phyloP scores from a whole-genome alignment of 2,329 filamentous ascomycete species.

The Aspergillus pseudoviridinutans region DNA sequence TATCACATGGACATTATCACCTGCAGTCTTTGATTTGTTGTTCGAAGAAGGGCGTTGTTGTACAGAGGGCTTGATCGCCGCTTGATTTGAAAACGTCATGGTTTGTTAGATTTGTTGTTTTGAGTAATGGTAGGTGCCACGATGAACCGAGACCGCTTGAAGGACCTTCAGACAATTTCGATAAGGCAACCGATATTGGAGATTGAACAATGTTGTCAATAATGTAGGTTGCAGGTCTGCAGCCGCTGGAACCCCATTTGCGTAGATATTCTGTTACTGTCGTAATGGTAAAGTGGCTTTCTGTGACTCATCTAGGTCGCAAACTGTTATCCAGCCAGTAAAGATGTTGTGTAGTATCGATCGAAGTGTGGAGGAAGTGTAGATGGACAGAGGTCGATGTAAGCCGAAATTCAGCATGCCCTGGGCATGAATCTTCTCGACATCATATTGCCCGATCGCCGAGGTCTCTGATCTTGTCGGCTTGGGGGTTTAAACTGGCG shows the following conservation, averaged over 20 bases:
- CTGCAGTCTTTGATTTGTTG: not conserved
- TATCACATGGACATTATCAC: conserved; percentile 7
- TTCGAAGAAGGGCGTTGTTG: conserved; percentile 1
- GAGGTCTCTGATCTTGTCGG: conserved; percentile 6
- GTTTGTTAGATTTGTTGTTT: not conserved
- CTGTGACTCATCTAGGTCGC: not conserved
- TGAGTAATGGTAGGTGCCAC: not conserved
- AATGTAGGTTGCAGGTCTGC: not conserved
- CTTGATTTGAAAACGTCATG: not conserved
- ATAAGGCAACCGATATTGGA: not conserved
- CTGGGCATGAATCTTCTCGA: not conserved
- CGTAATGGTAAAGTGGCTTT: not conserved
- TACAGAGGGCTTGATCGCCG: not conserved
- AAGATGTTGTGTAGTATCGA: not conserved
- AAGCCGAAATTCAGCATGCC: not conserved
- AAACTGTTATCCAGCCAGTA: not conserved
- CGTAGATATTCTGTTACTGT: not conserved
- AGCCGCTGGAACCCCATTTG: not conserved
- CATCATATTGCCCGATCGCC: not conserved
- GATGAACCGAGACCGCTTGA: not conserved
- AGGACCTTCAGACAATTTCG: not conserved
- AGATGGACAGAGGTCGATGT: not conserved
- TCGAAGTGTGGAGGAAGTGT: not conserved
- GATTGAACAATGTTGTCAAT: not conserved
- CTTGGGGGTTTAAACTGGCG: not conserved